A percentile compares a stretch with the other conserved stretches of the same genome.
Conservation (phyloP, 352 stramenopile genomes). For the Phytophthora pluvialis region DNA sequence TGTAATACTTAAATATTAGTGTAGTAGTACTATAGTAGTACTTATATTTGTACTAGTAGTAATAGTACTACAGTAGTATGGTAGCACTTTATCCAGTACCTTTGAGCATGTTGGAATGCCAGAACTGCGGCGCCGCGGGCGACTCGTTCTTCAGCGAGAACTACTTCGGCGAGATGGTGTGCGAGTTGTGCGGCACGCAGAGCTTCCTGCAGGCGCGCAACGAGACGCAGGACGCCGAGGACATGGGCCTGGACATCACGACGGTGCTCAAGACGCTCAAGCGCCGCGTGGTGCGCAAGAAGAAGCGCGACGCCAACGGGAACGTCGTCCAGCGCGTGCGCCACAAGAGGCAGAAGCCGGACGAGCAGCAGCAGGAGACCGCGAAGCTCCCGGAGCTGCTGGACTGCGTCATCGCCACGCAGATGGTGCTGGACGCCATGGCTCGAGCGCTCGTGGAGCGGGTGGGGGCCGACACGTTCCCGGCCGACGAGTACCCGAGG, state of each 20-base stretch:
- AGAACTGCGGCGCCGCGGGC: conserved; percentile 75
- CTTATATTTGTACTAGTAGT: too few relatives aligned
- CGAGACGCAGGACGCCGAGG: conserved; percentile 83
- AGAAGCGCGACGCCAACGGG: conserved; percentile 27
- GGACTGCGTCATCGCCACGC: conserved; percentile 67
- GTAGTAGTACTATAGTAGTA: too few relatives aligned
- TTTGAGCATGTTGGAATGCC: conserved; percentile 80
- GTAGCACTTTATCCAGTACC: too few relatives aligned
- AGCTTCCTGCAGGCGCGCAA: conserved; percentile 82
- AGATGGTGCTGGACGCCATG: conserved; percentile 66
- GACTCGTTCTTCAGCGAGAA: conserved; percentile 86
- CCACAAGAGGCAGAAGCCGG: conserved; percentile 8
- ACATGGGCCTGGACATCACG: conserved; percentile 62
- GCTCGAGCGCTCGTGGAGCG: conserved; percentile 49
- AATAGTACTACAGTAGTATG: too few relatives aligned
- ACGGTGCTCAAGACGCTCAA: conserved; percentile 46
- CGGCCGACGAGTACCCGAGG: conserved; percentile 46
- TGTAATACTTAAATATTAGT: too few relatives aligned
- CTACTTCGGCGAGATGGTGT: conserved; percentile 87
- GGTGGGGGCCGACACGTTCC: conserved; percentile 45
- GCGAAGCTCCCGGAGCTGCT: conserved; percentile 44
- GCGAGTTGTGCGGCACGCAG: conserved; percentile 86
- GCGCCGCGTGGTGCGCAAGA: conserved; percentile 41
- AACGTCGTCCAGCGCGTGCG: conserved; percentile 4
- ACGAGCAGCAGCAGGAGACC: neutral